Base-by-base conservation (phyloP, 805 yeast genomes). In the Pichia cephalocereana region DNA sequence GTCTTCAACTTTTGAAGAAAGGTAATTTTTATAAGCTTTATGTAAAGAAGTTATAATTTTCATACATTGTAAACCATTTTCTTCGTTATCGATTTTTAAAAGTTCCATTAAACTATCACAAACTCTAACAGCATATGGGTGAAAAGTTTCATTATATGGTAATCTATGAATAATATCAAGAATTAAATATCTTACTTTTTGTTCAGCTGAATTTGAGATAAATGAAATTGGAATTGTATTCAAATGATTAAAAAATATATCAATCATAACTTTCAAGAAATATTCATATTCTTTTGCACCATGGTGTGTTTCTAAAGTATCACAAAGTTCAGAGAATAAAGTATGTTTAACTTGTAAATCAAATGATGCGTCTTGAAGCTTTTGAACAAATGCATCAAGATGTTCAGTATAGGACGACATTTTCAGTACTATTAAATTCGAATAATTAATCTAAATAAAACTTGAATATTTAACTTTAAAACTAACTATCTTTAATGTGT, bases 61-160 rank as follows among this genome's bases (percentile, higher is more conserved):
- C 84, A 93, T 80, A 63, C 95, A 84, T 45, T 88, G 71, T 1
- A 89, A 87, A 45, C 98, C 98, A 63, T 93, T 93, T 52, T 90
- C 97, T 64, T 95, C 99, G 62, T 93, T 93, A 60, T 95, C 99
- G 15, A 69, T 71, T 18, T 76, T 78, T 50, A 91, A 70, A 14
- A 84, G 68, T 23, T 70, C 64, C 57, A 82, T 78, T 46, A 91
- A 67, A 10, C 73, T 68, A 36, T 77, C 82, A 57, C 86, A 69
- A 18, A 88, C 73, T 37, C 71, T 72, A 34, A 68, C 67, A 1
- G 90, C 80, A 62, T 80, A 81, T 0, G 85, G 85, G 59, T 82
- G 83, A 59, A 88, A 80, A 2, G 83, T 75, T 36, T 89, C 96
- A 60, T 85, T 89, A 71, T 86, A 79, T 48, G 86, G 88, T 40